These are phyloP conservation scores for Alternaria viburni DNA, from an alignment of 2,329 filamentous ascomycete genomes.

Conservation along the genomic window DNA sequence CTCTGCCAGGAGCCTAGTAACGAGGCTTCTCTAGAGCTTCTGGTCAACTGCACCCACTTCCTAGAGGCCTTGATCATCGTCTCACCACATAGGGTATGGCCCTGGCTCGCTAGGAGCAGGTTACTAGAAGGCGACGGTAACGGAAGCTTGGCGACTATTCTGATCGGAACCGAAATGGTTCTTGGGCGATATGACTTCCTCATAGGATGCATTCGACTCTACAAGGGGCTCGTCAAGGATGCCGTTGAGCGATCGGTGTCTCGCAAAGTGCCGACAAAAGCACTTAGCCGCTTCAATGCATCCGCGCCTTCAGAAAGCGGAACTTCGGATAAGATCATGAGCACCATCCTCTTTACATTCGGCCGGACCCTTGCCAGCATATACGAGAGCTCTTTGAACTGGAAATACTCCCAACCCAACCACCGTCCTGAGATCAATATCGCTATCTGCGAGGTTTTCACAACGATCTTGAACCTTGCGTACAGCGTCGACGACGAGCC, in stretches of 20 bases:
- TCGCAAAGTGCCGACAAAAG: slow-evolving; percentile 64
- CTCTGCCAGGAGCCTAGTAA: slow-evolving; percentile 61
- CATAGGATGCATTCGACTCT: slow-evolving; percentile 73
- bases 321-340: slow-evolving; percentile 78
- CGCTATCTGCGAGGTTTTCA: slow-evolving; percentile 71
- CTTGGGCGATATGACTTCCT: slow-evolving; percentile 79
- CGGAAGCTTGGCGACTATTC: slow-evolving; percentile 76
- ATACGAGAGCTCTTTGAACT: slow-evolving; percentile 83
- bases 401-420: slow-evolving; percentile 75
- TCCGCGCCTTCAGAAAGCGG: slow-evolving; percentile 65
- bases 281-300: slow-evolving; percentile 56
- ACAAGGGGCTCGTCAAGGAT: slow-evolving; percentile 77
- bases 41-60: slow-evolving; percentile 81
- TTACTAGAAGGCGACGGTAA: slow-evolving; percentile 79
- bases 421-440: slow-evolving; percentile 73
- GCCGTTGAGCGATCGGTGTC: slow-evolving; percentile 72
- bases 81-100: slow-evolving; percentile 88
- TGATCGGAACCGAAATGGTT: slow-evolving; percentile 82
- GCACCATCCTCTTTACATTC: slow-evolving; percentile 73
- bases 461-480: slow-evolving; percentile 72
- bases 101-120: slow-evolving; percentile 80
- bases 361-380: slow-evolving; percentile 79
- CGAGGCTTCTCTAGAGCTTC: slow-evolving; percentile 69
- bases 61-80: slow-evolving; percentile 72
- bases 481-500: slow-evolving; percentile 74